Percentiles rank a stretch among this genome's conserved stretches.
These are phyloP conservation scores for Rutstroemia sp. DNA, from an alignment of 2,329 filamentous ascomycete species.

Conservation along the genomic window DNA sequence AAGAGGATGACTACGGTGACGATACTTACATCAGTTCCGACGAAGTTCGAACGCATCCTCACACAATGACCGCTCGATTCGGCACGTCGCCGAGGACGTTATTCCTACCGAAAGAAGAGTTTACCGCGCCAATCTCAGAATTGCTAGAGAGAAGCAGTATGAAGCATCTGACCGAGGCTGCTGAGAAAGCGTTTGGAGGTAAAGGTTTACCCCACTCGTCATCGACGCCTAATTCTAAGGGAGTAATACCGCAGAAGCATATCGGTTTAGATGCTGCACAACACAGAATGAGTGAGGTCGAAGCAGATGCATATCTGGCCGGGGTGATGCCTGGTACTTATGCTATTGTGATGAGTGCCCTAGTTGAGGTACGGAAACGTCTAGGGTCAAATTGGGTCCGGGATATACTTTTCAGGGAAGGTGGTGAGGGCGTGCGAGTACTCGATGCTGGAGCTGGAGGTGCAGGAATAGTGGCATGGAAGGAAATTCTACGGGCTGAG, in stretches of 20 bases:
- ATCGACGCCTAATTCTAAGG: constrained; percentile 50
- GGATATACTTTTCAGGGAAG: constrained; percentile 49
- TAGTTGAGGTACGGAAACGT: constrained; percentile 68
- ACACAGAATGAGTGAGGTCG: constrained; percentile 63
- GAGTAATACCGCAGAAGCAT: constrained; percentile 53
- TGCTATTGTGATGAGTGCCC: constrained; percentile 55
- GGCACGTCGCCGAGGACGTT: constrained; percentile 67
- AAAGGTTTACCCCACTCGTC: constrained; percentile 68
- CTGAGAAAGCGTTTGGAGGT: constrained; percentile 71
- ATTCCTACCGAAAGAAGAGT: constrained; percentile 60
- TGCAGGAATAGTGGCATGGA: constrained; percentile 66
- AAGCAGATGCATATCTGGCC: constrained; percentile 66
- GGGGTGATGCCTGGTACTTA: constrained; percentile 65
- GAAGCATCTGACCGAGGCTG: constrained; percentile 66
- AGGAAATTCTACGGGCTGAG: constrained; percentile 72
- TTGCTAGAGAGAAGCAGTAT: constrained; percentile 62
- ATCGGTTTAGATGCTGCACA: constrained; percentile 59
- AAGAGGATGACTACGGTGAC: constrained; percentile 21
- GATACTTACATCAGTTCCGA: constrained; percentile 27
- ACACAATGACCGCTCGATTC: constrained; percentile 69
- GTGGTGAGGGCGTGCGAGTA: constrained; percentile 51
- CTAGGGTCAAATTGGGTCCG: constrained; percentile 66
- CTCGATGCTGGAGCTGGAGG: constrained; percentile 71
- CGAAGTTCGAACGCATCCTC: constrained; percentile 58
- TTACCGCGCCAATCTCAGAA: constrained; percentile 62